These are phyloP conservation scores for Xylaria sp. DNA, from an alignment of 2,329 filamentous ascomycete genomes.

Conservation along the genomic window DNA sequence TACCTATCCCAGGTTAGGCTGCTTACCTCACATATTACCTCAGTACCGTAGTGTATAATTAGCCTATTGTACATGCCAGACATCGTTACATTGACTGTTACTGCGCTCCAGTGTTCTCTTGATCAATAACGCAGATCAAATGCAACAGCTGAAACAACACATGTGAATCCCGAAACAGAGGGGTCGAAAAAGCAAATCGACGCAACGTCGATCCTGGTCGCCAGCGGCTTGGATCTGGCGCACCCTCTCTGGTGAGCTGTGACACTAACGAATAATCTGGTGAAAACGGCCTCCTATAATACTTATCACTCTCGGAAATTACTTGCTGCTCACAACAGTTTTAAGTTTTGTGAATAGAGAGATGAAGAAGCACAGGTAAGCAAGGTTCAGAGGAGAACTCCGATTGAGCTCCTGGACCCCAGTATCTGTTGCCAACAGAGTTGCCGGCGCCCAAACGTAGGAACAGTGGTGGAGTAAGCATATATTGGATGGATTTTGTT, in stretches of 20 bases:
- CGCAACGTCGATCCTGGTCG: slow-evolving; percentile 18
- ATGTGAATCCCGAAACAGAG: slow-evolving; percentile 22
- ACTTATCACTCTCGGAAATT: not conserved
- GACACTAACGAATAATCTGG: not conserved
- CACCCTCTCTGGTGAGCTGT: not conserved
- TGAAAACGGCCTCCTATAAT: slow-evolving; percentile 8
- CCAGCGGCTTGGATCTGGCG: slow-evolving; percentile 11
- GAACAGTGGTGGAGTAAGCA: not conserved
- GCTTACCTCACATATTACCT: not conserved
- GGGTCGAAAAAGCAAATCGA: slow-evolving; percentile 17
- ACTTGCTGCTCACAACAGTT: not conserved
- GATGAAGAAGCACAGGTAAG: not conserved
- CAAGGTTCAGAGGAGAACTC: not conserved
- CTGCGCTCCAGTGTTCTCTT: not conserved
- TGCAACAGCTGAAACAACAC: slow-evolving; percentile 21
- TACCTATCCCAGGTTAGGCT: not conserved
- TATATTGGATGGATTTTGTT: slow-evolving; percentile 5
- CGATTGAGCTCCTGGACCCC: not conserved
- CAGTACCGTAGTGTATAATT: not conserved
- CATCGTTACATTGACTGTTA: not conserved
- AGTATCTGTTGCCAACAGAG: not conserved
- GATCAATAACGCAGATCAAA: slow-evolving; percentile 12
- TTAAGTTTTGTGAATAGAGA: not conserved
- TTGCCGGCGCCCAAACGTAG: not conserved
- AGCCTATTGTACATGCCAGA: slow-evolving; percentile 4